Base-by-base conservation (phyloP, 495 filamentous ascomycete species). In the Hypomontagnella submonticulosa region DNA sequence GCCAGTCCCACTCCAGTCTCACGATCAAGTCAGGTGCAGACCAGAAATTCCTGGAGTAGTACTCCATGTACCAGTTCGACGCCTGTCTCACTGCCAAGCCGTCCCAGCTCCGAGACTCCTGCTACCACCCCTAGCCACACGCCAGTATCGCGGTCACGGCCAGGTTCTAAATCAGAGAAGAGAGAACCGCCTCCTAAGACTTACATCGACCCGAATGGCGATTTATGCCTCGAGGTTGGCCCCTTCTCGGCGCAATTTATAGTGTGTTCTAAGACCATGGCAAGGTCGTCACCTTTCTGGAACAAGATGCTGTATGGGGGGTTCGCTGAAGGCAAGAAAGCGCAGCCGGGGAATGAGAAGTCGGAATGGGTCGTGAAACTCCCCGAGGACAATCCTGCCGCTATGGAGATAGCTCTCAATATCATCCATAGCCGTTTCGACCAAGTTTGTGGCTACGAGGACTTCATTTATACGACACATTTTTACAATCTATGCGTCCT, bases 351-450 rank as follows among this genome's bases (percentile, higher is more conserved):
- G n/a, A 43, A 48, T 11, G 49, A 12, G 0, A 48, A 62, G 7
- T 32, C 44, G 12, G 62, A 69, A 5, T 74, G 72, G 70, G 44
- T 72, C 5, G 63, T 73, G 0, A 58, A 62, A 11, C 66, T 77
- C 4, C 75, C 71, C 1, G 75, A 77, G 0, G 75, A 77, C 15
- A 50, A 75, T n/a, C 42, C 61, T 30, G 18, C 20, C 23, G 67
- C 67, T 5, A 60, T 71, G 53, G 30, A 38, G 7, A 59, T 69
- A 4, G 30, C 73, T 2, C 61, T 75, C 9, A 66, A 63, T 16
- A 74, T 75, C 60, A 54, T 72, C 33, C 73, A 75, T 36, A 36
- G 63, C 6, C 59, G 58, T 4, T 73, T 72, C 27, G 51, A 64
- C 23, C 36, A 40, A 9, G 47, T 75, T 6, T 44, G 71, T 11